Percentiles rank a stretch among this genome's conserved stretches.
phyloP scores from a whole-genome alignment of 75 land plant genomes.

The Isoetes taiwanensis region DNA sequence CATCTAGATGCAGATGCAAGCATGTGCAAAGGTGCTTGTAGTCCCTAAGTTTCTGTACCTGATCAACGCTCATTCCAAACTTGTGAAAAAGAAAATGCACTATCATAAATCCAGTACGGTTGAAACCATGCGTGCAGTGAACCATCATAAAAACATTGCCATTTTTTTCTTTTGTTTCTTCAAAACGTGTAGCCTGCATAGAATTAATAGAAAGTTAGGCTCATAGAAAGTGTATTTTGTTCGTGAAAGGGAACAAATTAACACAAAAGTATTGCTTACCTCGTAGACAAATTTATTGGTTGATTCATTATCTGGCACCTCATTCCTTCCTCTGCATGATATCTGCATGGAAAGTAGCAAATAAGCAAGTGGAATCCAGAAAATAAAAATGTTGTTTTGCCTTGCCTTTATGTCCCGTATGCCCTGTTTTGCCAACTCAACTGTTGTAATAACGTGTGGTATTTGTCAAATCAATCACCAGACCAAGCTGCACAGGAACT shows the following conservation, averaged over 20 bases:
- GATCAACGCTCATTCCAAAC: slow-evolving; percentile 34
- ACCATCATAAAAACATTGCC: slow-evolving; percentile 70
- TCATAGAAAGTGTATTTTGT: neutral
- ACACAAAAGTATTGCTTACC: slow-evolving; percentile 41
- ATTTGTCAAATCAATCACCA: slow-evolving; percentile 91
- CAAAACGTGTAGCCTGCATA: no score
- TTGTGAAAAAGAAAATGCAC: slow-evolving; percentile 69
- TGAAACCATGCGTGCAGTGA: slow-evolving; percentile 95
- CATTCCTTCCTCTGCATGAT: slow-evolving; percentile 77
- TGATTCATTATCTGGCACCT: slow-evolving; percentile 80
- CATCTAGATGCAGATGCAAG: no score
- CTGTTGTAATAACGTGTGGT: slow-evolving; percentile 65
- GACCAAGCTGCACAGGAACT: slow-evolving; percentile 83
- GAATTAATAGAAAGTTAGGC: no score
- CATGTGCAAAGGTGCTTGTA: no score
- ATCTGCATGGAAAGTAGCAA: slow-evolving; percentile 35
- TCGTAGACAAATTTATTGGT: slow-evolving; percentile 78
- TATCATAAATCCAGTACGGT: slow-evolving; percentile 96
- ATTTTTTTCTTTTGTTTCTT: no score
- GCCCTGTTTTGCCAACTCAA: slow-evolving; percentile 53
- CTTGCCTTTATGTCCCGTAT: slow-evolving; percentile 74
- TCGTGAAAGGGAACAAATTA: no score
- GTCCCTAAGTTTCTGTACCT: slow-evolving; percentile 38
- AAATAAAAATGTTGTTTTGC: neutral
- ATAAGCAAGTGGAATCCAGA: neutral